phyloP scores from a whole-genome alignment of 2,329 filamentous ascomycete species.

The Paecilomyces niveus region DNA sequence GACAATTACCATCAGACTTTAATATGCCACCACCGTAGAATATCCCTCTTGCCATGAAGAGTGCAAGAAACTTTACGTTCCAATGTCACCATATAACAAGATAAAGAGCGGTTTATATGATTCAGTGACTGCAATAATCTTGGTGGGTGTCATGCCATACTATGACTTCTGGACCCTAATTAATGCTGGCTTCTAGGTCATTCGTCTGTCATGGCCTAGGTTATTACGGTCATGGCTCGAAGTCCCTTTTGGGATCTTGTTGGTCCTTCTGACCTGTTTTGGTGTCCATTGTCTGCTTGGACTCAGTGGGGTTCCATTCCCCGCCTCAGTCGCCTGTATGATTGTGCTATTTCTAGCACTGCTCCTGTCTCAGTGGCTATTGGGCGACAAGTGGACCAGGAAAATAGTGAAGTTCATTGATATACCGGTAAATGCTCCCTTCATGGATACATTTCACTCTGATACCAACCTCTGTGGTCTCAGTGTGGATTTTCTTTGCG shows the following conservation, averaged over 20 bases:
- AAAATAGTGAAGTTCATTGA: neutral
- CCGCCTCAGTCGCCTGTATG: neutral
- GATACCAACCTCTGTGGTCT: neutral
- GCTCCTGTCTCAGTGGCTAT: neutral
- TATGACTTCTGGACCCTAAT: neutral
- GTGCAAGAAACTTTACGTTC: neutral
- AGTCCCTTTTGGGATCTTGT: neutral
- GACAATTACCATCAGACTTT: neutral
- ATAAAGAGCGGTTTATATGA: neutral
- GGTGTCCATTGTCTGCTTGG: neutral
- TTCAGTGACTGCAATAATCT: neutral
- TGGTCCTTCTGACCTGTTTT: neutral
- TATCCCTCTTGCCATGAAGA: neutral
- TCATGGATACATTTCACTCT: neutral
- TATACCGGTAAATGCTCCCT: neutral
- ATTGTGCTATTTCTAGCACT: neutral
- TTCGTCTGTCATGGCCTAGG: neutral
- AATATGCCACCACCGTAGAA: neutral
- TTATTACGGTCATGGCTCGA: neutral
- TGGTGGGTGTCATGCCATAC: neutral
- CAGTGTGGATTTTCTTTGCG: neutral
- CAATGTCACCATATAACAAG: neutral
- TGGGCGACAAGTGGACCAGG: neutral
- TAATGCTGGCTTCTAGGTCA: neutral
- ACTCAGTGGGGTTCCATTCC: neutral